Evolutionary conservation across 495 filamentous ascomycete species (phyloP).

Genomic region (Neurospora sp.): DNA sequence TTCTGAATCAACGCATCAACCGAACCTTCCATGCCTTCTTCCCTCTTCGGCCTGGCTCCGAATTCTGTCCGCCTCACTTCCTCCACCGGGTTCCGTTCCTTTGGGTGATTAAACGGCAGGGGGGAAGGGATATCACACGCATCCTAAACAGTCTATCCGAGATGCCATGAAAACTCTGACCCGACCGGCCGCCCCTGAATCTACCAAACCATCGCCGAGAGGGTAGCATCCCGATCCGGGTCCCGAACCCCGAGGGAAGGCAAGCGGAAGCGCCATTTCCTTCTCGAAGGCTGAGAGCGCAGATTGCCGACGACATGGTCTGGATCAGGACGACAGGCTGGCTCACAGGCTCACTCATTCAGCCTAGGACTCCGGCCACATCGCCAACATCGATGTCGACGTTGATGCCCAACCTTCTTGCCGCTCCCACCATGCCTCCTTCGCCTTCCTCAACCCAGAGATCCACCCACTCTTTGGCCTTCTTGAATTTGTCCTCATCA

Average conservation of each 20-base stretch:
- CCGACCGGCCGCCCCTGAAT: neutral
- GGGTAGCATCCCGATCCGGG: neutral
- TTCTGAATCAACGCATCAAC: neutral
- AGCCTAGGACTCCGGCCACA: neutral
- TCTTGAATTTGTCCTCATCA: conserved; percentile 41
- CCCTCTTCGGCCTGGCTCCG: neutral
- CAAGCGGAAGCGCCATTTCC: neutral
- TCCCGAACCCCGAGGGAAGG: neutral
- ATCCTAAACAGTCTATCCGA: neutral
- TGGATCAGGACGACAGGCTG: neutral
- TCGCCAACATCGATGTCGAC: neutral
- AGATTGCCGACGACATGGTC: neutral
- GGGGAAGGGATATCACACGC: neutral
- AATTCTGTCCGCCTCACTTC: neutral
- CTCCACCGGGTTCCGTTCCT: neutral
- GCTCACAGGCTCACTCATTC: neutral
- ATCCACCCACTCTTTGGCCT: conserved; percentile 52
- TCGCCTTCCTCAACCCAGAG: conserved; percentile 45
- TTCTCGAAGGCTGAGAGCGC: neutral
- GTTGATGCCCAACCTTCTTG: conserved; percentile 30
- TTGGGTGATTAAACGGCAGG: neutral
- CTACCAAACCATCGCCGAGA: neutral
- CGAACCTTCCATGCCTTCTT: neutral
- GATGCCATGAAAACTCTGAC: neutral
- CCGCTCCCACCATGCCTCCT: conserved; percentile 45